These are phyloP conservation scores for Calamus simplicifolius DNA, from an alignment of 176 grass and related monocot genomes.

Conservation along the genomic window DNA sequence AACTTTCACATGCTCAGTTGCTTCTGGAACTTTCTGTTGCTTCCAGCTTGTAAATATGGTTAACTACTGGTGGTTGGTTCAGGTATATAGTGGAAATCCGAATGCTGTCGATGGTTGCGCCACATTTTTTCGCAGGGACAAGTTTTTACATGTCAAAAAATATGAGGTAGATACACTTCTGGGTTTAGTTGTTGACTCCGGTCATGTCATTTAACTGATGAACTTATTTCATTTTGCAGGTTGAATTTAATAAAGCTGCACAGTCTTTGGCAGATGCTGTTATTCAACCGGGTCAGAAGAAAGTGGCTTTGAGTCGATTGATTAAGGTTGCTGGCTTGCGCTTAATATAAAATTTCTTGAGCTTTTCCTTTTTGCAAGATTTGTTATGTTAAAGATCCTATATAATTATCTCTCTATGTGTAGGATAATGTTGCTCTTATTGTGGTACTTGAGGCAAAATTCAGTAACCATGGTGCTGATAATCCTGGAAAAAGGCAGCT, in stretches of 20 bases:
- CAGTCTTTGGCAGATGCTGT: slow-evolving; percentile 90
- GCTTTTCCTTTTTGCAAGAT: slow-evolving; percentile 4
- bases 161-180: slow-evolving; percentile 60
- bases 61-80: slow-evolving; percentile 11
- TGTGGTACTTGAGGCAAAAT: slow-evolving; percentile 91
- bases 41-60: too few species aligned
- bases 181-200: background rate
- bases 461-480: slow-evolving; percentile 70
- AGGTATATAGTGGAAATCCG: slow-evolving; percentile 74
- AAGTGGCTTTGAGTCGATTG: slow-evolving; percentile 72
- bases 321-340: slow-evolving; percentile 38
- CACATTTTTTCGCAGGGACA: slow-evolving; percentile 98
- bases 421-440: slow-evolving; percentile 98
- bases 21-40: background rate
- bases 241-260: slow-evolving; percentile 99
- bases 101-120: slow-evolving; percentile 78
- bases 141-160: slow-evolving; percentile 99
- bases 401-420: slow-evolving; percentile 13
- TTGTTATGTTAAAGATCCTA: slow-evolving; percentile 1
- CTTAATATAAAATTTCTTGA: background rate
- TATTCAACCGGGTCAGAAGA: slow-evolving; percentile 78
- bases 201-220: background rate
- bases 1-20: background rate
- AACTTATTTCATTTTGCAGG: slow-evolving; percentile 29
- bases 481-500: slow-evolving; percentile 99